Conservation (phyloP, 805 yeast species). For the Sugiyamaella valdiviana region DNA sequence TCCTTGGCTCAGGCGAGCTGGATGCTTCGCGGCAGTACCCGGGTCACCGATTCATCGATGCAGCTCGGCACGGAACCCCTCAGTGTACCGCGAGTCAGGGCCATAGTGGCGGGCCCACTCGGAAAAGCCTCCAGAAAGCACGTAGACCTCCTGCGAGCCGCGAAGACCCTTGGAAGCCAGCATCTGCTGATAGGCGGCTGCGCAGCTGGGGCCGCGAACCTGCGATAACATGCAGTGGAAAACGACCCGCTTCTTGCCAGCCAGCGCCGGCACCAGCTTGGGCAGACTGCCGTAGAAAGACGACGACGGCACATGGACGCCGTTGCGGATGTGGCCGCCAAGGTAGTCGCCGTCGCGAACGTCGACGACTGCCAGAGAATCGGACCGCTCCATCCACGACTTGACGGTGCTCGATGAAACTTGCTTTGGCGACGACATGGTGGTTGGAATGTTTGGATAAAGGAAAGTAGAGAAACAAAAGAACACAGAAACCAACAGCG, state of each 20-base stretch:
- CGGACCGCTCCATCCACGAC: constrained; percentile 25
- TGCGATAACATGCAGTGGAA: constrained; percentile 92
- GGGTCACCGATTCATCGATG: constrained; percentile 4
- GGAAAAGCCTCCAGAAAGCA: constrained; percentile 78
- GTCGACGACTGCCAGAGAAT: constrained; percentile 52
- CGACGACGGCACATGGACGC: constrained; percentile 51
- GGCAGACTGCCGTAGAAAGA: constrained; percentile 38
- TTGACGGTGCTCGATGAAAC: constrained; percentile 25
- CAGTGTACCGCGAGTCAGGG: constrained; percentile 25
- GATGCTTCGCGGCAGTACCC: neutral
- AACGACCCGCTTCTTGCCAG: constrained; percentile 48
- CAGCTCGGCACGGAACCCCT: constrained; percentile 16
- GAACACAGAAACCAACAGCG: neutral
- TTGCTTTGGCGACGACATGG: constrained; percentile 11
- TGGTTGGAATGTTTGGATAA: neutral
- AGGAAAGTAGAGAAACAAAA: neutral
- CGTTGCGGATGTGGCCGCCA: constrained; percentile 64
- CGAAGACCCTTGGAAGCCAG: constrained; percentile 26
- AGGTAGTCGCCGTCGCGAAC: constrained; percentile 78
- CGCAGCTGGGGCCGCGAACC: constrained; percentile 85
- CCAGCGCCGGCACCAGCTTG: constrained; percentile 35
- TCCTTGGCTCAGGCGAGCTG: too few species aligned
- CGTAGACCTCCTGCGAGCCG: constrained; percentile 47
- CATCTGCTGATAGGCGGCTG: constrained; percentile 52
- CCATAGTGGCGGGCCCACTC: constrained; percentile 80